These are phyloP conservation scores for Ailanthus altissimus DNA, from an alignment of 345 rosid genomes.

Conservation along the genomic window DNA sequence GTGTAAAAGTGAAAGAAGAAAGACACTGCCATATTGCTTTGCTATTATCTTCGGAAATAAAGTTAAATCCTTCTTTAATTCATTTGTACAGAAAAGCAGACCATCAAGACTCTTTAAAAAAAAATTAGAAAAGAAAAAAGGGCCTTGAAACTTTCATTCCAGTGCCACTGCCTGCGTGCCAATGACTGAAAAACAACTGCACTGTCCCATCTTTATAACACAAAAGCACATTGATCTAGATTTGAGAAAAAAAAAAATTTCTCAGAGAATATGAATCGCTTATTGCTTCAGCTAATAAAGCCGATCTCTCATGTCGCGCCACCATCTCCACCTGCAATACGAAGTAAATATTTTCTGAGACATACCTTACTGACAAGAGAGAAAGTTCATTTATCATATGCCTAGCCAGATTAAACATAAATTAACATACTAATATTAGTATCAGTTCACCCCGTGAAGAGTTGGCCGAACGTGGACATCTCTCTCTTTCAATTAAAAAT, in stretches of 20 bases:
- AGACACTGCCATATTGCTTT: background rate
- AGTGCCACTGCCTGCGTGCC: too few relatives aligned
- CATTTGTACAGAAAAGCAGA: conserved; percentile 15
- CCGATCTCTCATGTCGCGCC: conserved; percentile 57
- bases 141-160: conserved; percentile 11
- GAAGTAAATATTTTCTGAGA: background rate
- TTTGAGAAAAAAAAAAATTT: background rate
- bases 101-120: background rate
- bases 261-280: background rate
- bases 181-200: conserved; percentile 2
- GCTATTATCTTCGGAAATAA: conserved; percentile 3
- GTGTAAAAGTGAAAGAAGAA: background rate
- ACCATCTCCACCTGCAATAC: conserved; percentile 78
- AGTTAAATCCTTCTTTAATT: conserved; percentile 16
- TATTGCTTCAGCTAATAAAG: conserved; percentile 42
- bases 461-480: too few relatives aligned
- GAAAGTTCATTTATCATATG: background rate
- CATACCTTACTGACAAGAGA: background rate
- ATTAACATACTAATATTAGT: too few relatives aligned
- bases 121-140: too few relatives aligned
- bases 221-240: background rate
- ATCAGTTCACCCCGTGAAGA: too few relatives aligned
- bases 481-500: too few relatives aligned
- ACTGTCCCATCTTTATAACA: conserved; percentile 30
- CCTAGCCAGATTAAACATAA: too few relatives aligned